phyloP scores from a whole-genome alignment of 2,329 filamentous ascomycete species.

The Colletotrichum tabaci region DNA sequence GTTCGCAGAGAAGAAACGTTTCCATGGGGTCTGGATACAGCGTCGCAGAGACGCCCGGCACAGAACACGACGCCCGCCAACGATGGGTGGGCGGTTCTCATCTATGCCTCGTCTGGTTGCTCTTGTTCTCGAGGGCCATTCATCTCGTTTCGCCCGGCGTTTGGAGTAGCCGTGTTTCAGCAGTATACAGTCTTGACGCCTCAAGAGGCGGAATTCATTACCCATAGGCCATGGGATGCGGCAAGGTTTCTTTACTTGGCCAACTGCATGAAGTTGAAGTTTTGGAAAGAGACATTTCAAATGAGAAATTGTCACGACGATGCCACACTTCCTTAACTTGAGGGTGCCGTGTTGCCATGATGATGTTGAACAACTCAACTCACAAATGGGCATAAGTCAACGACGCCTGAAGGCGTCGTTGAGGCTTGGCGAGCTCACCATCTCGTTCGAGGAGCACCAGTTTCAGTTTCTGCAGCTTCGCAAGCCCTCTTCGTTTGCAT shows the following conservation, averaged over 20 bases:
- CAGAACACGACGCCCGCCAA: background rate
- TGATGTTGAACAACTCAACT: background rate
- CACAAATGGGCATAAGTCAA: too few species aligned
- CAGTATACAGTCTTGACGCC: constrained; percentile 21
- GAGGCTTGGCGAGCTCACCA: background rate
- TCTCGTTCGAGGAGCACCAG: too few species aligned
- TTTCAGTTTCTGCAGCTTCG: background rate
- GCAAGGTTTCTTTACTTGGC: background rate
- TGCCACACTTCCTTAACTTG: background rate
- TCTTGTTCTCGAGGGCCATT: constrained; percentile 14
- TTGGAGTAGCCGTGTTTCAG: constrained; percentile 35
- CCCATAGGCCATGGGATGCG: background rate
- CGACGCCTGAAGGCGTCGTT: too few species aligned
- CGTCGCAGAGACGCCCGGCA: constrained; percentile 14
- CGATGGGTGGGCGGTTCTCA: background rate
- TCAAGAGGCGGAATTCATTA: background rate
- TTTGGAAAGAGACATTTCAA: background rate
- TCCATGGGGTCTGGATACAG: constrained; percentile 13
- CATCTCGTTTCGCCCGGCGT: constrained; percentile 34
- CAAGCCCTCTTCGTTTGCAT: background rate
- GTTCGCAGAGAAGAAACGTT: constrained; percentile 12
- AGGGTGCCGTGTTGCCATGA: background rate
- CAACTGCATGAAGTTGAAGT: background rate
- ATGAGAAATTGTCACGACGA: constrained; percentile 3
- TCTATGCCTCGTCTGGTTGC: constrained; percentile 5